Evolutionary conservation across 148 eudicot species (phyloP).

Genomic region (Arbutus unedo): DNA sequence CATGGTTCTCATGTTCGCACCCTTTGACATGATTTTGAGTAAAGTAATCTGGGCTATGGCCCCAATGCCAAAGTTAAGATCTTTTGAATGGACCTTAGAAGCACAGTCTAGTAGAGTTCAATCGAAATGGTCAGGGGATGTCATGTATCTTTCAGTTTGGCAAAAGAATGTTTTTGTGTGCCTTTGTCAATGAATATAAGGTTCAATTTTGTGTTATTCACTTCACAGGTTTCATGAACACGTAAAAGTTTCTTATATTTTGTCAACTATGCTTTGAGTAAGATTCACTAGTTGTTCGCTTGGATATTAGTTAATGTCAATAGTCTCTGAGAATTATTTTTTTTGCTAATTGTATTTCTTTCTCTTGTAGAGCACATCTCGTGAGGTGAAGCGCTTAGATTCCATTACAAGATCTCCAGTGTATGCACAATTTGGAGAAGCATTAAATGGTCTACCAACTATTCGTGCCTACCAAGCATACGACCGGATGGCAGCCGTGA

Average conservation of each 20-base stretch:
- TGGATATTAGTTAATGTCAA: neutral
- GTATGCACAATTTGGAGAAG: constrained; percentile 94
- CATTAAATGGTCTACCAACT: constrained; percentile 75
- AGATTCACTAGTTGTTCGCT: neutral
- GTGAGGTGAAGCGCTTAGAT: constrained; percentile 91
- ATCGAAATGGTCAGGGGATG: neutral
- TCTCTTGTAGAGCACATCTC: constrained; percentile 75
- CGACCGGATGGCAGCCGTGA: constrained; percentile 79
- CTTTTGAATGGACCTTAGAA: neutral
- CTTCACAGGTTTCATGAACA: neutral
- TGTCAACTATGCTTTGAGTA: neutral
- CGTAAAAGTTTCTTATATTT: neutral
- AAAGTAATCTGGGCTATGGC: neutral
- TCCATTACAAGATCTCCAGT: constrained; percentile 83
- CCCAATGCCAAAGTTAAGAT: neutral
- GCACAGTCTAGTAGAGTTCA: neutral
- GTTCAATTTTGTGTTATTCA: neutral
- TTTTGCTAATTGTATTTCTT: neutral
- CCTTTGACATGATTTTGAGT: neutral
- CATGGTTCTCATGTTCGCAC: neutral
- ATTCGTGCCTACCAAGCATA: constrained; percentile 94
- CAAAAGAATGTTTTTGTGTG: neutral
- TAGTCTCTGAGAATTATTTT: neutral
- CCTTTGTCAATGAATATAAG: neutral
- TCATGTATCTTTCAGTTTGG: neutral